Conservation (phyloP, 306 rosid genomes). For the Boehmeria nivea region DNA sequence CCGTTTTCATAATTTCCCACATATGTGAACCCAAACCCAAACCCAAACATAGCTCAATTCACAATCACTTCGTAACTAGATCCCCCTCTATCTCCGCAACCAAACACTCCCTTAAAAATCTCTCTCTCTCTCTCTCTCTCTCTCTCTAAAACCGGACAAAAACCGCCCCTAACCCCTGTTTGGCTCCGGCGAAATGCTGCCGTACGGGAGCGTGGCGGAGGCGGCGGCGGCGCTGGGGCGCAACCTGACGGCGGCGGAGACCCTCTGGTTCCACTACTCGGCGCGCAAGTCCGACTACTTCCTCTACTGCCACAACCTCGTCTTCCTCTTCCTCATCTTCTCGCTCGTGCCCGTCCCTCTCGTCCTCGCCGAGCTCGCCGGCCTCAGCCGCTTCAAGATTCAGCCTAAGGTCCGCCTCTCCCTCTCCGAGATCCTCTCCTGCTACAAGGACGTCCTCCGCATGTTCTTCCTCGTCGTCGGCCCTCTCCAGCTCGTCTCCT, state of each 20-base stretch:
- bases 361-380: constrained; percentile 38
- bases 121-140: no score
- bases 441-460: constrained; percentile 66
- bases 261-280: constrained; percentile 78
- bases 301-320: constrained; percentile 65
- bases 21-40: no score
- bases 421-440: constrained; percentile 38
- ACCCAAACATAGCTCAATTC: no score
- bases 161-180: neutral
- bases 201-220: constrained; percentile 44
- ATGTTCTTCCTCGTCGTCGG: constrained; percentile 66
- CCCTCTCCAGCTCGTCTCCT: constrained; percentile 71
- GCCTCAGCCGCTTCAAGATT: constrained; percentile 56
- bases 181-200: constrained; percentile 48
- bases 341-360: constrained; percentile 64
- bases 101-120: no score
- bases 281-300: constrained; percentile 59
- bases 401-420: constrained; percentile 58
- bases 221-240: constrained; percentile 58
- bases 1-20: no score
- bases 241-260: constrained; percentile 54
- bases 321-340: constrained; percentile 62
- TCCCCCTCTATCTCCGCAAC: no score
- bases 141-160: neutral
- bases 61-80: no score